Evolutionary conservation across 129 eudicot species (phyloP), one percentile per base, ranked within the genome.

Genomic region (Silybum marianum): DNA sequence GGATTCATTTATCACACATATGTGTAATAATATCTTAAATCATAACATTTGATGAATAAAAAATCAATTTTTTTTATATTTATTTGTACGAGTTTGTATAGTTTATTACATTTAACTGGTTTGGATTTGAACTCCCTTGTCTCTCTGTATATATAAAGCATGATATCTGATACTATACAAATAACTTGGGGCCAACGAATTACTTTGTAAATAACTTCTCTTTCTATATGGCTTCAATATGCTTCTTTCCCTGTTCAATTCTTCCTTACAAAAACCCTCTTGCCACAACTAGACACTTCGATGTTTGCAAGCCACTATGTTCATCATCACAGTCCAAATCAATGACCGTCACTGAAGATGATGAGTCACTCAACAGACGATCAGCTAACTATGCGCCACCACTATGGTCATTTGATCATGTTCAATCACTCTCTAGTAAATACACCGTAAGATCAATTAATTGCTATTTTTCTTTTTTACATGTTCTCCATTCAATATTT

Each of bases 361-460:
- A 71, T 16, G 26, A 71, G 9, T 16, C 75, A 42, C 18, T 22
- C 14, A 3, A 38, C 36, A 77, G 80, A 36, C 36, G 80, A 63
- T 77, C 80, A 60, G 80, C 72, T 21, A 77, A 77, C 38, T 77
- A 77, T 7, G 19, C 7, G 24, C 58, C 72, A 21, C 60, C 80
- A 1, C 14, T 77, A 63, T 63, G 72, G 72, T 63, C 80, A 32
- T 77, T 3, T 62, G 71, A 76, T 19, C 12, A 28, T 58, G 7
- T 76, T 34, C 80, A 72, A 72, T 72, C 76, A 30, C 80, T 76
- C 69, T 62, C 71, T 11, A 30, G 28, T 36, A 22, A 60, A 77
- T 77, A 77, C 60, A 13, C 12, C 1, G 80, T 77, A 62, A 18
- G 80, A 58, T 26, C 28, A 2, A 58, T 26, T 51, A 2, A 58